phyloP scores from a whole-genome alignment of 805 yeast genomes.

The Kregervanrija fluxuum region DNA sequence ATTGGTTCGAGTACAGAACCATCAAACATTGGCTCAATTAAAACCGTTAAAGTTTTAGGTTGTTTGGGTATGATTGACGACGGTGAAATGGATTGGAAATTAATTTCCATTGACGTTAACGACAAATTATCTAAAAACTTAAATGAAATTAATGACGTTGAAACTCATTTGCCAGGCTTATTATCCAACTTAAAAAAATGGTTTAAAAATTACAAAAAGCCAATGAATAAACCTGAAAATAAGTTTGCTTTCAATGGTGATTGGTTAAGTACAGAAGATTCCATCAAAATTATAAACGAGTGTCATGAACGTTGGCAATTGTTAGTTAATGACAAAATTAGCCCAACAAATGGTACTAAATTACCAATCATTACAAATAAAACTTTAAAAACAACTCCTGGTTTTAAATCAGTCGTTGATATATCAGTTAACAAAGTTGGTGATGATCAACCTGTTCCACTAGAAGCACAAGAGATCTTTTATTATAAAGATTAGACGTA shows the following conservation, averaged over 20 bases:
- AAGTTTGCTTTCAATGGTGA: constrained; percentile 68
- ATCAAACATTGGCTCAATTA: constrained; percentile 42
- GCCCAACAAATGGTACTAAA: constrained; percentile 1
- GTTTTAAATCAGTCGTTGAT: not conserved
- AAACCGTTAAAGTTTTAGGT: constrained; percentile 64
- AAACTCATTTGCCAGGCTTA: constrained; percentile 60
- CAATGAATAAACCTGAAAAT: constrained; percentile 74
- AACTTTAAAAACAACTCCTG: constrained; percentile 26
- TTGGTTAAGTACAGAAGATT: constrained; percentile 36
- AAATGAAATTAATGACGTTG: constrained; percentile 62
- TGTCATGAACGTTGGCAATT: constrained; percentile 64
- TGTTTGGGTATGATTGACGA: constrained; percentile 78
- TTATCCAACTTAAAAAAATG: constrained; percentile 62
- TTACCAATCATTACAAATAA: constrained; percentile 33
- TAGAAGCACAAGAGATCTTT: constrained; percentile 11
- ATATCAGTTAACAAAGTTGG: constrained; percentile 18
- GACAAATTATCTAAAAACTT: constrained; percentile 60
- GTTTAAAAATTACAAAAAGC: constrained; percentile 80
- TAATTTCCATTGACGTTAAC: constrained; percentile 58
- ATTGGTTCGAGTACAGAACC: constrained; percentile 47
- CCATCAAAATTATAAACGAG: constrained; percentile 53
- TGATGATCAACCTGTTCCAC: constrained; percentile 11
- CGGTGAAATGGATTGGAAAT: constrained; percentile 96
- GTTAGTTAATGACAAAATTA: constrained; percentile 32
- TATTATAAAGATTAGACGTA: constrained; percentile 4